Evolutionary conservation across 2,329 filamentous ascomycete genomes (phyloP), one percentile per base, ranked within the genome.

Genomic region (Talaromyces marneffei): DNA sequence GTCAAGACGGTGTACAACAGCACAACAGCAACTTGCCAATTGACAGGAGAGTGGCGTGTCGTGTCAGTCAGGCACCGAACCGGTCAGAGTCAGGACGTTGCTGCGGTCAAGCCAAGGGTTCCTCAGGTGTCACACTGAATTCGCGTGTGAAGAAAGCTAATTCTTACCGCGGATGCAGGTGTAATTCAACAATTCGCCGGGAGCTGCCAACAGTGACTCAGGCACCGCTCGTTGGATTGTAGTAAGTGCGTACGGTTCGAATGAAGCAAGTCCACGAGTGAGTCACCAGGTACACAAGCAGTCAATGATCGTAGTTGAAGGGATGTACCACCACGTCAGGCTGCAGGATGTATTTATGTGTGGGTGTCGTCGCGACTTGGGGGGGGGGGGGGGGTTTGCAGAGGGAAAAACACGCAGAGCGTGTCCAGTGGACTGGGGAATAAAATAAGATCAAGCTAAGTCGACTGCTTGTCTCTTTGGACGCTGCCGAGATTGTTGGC

Each of bases 131-230:
- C 33, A 53, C 48, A 14, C 33, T 39, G 35, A 23, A 59, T 39
- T 42, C n/a, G 10, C 33, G 35, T 18, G 57, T 42, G n/a, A 40
- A 53, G 37, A 52, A 53, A 27, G 52, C 35, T 52, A 29, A 52
- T 39, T 27, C 31, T 48, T 27, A 52, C 42, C 14, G 52, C 79
- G 74, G 3, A 78, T 73, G 58, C 74, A 79, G 42, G 78, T 76
- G 50, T 76, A 73, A 61, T 76, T 71, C 18, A 20, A 12, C 18
- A 35, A 55, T 39, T 27, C 25, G 52, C 10, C 35, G 29, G 4
- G 76, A 77, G 59, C 78, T 78, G n/a, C 79, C 77, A 68, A 79
- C 48, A 20, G 48, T 12, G 46, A 50, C 46, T 50, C 27, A 52
- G 29, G 46, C 46, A 50, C 46, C n/a, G 6, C 46, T 52, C 18